phyloP scores from a whole-genome alignment of 345 rosid genomes.

The Murraya koenigii region DNA sequence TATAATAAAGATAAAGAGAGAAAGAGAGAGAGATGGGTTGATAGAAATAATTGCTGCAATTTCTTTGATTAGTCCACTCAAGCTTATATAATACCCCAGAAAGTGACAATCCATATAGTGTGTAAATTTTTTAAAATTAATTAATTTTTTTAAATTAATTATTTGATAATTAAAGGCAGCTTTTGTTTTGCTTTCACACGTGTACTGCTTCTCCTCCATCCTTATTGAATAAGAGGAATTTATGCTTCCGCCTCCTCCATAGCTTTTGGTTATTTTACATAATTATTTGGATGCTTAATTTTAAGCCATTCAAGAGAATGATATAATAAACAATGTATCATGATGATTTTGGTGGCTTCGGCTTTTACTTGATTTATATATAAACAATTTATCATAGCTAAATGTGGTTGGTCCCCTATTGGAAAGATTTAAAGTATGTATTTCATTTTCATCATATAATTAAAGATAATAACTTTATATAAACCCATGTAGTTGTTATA shows the following conservation, averaged over 20 bases:
- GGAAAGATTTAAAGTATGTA: too few species aligned
- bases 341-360: too few species aligned
- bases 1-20: too few species aligned
- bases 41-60: constrained; percentile 36
- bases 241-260: constrained; percentile 31
- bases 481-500: too few species aligned
- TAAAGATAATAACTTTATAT: too few species aligned
- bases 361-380: too few species aligned
- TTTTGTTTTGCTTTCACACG: constrained; percentile 24
- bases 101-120: not conserved
- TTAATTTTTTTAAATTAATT: too few species aligned
- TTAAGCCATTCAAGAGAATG: not conserved
- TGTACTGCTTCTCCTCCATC: constrained; percentile 40
- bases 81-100: constrained; percentile 31
- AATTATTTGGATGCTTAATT: not conserved
- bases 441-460: too few species aligned
- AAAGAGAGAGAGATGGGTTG: not conserved
- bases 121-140: too few species aligned
- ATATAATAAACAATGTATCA: not conserved
- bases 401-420: too few species aligned
- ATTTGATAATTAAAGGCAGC: not conserved
- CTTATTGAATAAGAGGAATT: constrained; percentile 30
- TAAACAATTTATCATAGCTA: too few species aligned
- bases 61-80: constrained; percentile 7
- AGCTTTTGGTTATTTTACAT: constrained; percentile 1